Conservation (phyloP, 140 eudicot species). For the Oenanthe javanica region DNA sequence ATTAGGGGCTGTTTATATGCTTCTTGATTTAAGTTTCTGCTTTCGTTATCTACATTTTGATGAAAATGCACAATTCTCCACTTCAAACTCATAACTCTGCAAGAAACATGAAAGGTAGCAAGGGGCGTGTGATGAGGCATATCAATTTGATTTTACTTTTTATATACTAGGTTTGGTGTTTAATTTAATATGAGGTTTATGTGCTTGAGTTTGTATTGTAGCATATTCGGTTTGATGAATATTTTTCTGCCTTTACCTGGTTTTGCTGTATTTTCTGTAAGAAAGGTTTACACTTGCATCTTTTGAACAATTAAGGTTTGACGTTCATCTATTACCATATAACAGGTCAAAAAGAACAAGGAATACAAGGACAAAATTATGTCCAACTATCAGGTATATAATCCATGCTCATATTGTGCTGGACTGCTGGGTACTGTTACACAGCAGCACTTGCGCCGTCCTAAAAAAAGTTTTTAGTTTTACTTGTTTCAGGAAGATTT, state of each 20-base stretch:
- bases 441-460: neutral
- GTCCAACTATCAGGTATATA: conserved; percentile 72
- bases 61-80: neutral
- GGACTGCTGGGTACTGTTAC: neutral
- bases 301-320: conserved; percentile 10
- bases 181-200: neutral
- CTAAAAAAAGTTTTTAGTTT: neutral
- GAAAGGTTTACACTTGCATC: neutral
- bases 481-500: neutral
- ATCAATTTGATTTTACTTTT: neutral
- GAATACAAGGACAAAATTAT: conserved; percentile 71
- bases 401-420: neutral
- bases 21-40: neutral
- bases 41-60: neutral
- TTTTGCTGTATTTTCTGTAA: neutral
- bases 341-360: conserved; percentile 73
- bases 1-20: neutral
- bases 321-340: conserved; percentile 13
- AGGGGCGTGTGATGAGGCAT: neutral
- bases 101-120: neutral
- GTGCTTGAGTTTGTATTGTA: neutral
- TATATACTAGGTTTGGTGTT: neutral
- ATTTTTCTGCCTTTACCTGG: neutral
- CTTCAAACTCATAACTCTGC: neutral
- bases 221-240: neutral